Evolutionary conservation across 768 basidiomycete species (phyloP).

Genomic region (Cystoderma amianthinum): DNA sequence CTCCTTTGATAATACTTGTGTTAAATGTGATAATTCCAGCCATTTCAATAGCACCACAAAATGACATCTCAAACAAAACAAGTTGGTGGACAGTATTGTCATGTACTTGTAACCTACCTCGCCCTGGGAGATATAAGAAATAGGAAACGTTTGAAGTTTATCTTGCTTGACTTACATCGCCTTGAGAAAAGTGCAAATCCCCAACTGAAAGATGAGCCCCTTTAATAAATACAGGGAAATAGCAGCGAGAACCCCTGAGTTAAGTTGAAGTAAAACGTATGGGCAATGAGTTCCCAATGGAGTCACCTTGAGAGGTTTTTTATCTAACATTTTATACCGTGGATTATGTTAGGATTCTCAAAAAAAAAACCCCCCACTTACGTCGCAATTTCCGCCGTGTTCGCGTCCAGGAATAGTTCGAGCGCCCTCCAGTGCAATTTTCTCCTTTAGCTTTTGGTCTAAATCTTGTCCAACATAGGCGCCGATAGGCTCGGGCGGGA

Average conservation of each 20-base stretch:
- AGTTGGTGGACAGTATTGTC: not conserved
- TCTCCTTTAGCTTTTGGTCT: constrained; percentile 32
- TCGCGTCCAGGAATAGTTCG: constrained; percentile 74
- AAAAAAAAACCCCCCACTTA: no score
- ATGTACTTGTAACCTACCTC: constrained; percentile 40
- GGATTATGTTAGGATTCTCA: no score
- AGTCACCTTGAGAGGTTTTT: constrained; percentile 62
- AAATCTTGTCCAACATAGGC: constrained; percentile 69
- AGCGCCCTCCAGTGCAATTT: constrained; percentile 61
- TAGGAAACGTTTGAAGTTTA: no score
- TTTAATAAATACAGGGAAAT: constrained; percentile 71
- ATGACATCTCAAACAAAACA: constrained; percentile 41
- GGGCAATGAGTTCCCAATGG: no score
- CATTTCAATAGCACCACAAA: constrained; percentile 80
- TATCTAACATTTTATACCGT: no score
- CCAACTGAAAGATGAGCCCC: constrained; percentile 76
- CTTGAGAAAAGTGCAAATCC: constrained; percentile 76
- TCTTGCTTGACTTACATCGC: constrained; percentile 36
- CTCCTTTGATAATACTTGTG: constrained; percentile 67
- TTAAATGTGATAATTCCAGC: constrained; percentile 70
- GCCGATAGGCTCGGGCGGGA: constrained; percentile 49
- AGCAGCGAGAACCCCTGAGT: constrained; percentile 57
- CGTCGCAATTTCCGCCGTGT: constrained; percentile 76
- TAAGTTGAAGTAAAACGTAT: no score
- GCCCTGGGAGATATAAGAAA: no score